Evolutionary conservation across 2,329 filamentous ascomycete genomes (phyloP).

Genomic region (Penicillium sp.): DNA sequence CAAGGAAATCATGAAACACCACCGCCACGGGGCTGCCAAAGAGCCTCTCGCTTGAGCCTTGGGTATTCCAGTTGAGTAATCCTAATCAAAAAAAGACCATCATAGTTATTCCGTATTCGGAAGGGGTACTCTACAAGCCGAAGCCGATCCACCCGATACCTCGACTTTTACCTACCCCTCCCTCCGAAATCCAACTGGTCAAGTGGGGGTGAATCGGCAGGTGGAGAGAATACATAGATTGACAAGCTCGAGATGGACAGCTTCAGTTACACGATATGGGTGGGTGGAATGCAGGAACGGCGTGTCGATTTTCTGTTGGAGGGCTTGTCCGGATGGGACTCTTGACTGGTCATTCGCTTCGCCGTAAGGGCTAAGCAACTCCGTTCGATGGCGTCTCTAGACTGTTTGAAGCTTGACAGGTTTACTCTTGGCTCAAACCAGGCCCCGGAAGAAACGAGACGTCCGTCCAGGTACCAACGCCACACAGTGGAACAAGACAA

Average conservation of each 20-base stretch:
- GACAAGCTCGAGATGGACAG: background rate
- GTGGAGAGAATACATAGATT: background rate
- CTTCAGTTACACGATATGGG: background rate
- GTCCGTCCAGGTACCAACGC: background rate
- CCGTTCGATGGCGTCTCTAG: background rate
- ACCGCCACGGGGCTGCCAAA: background rate
- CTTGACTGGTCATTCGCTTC: no score
- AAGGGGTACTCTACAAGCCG: no score
- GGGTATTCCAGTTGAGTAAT: background rate
- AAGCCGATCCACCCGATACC: no score
- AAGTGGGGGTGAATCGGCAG: background rate
- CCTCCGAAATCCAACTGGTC: no score
- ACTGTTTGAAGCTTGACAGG: background rate
- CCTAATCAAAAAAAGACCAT: background rate
- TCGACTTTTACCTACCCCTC: background rate
- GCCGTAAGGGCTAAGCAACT: no score
- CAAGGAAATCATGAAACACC: constrained; percentile 8
- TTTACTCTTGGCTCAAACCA: constrained; percentile 1
- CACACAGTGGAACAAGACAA: background rate
- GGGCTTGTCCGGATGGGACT: background rate
- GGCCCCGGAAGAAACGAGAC: background rate
- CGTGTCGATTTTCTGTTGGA: background rate
- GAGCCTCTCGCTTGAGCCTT: background rate
- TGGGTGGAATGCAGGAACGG: background rate
- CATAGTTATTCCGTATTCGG: no score